Evolutionary conservation across 1,139 yeast genomes (phyloP), one percentile per base, ranked within the genome.

Genomic region (Candida sp.): DNA sequence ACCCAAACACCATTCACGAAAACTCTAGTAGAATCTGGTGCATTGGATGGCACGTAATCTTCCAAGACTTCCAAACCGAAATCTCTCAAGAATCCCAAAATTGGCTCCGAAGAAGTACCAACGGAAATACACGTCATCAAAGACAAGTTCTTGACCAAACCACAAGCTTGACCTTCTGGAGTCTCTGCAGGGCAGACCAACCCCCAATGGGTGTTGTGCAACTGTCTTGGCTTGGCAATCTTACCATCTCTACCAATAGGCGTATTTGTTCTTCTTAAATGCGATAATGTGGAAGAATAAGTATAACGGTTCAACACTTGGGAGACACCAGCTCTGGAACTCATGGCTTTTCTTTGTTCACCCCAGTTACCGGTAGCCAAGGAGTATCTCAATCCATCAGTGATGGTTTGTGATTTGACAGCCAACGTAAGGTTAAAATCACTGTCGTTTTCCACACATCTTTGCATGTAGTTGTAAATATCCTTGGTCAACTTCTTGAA

Each of bases 331-430:
- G 99, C 99, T 73, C 97, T 88, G 25, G 98, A 88, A 55, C 96
- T 87, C 99, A 96, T 94, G 25, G 98, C 98, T 73, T 94, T 96
- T 86, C 93, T 94, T 71, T 94, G 99, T 74, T 96, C 99, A 77
- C 99, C 99, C 99, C 99, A 94, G 75, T 96, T 94, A 79, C 99
- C 99, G 17, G 99, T 94, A 48, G 99, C 99, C 63, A 94, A 81
- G 37, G 99, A 96, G 73, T 94, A 96, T 70, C 96, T 90, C 71
- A 94, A 84, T 69, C 99, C 99, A 58, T 96, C 96, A 40, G 99
- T 96, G 62, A 94, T 91, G 6, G 98, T 94, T 62, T 93, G 96
- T 23, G 98, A 92, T 74, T 94, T 94, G 60, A 94, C 98, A 31
- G 99, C 99, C 63, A 94, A 81, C 42, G 97, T 93, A 73, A 94